Base-by-base conservation (phyloP, 768 basidiomycete genomes). In the Calocera viscosa region DNA sequence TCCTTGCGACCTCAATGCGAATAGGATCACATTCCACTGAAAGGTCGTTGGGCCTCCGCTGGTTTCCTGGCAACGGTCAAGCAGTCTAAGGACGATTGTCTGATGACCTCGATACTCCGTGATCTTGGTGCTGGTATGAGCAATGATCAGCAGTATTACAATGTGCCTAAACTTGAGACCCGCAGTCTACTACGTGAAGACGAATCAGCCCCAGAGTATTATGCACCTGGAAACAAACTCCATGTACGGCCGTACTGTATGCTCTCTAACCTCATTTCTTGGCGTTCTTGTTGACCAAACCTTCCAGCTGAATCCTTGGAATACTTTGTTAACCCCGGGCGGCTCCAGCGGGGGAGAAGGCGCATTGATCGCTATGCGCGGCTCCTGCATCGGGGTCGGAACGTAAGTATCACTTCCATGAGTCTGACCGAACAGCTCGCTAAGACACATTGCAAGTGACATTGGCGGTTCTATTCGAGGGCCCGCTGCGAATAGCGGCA, bases 111-210 rank as follows among this genome's bases (percentile, higher is more conserved):
- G 3, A 64, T 39, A 16, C 63, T 64, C 22, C 30, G 63, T 11
- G 24, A 64, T 2, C 63, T 64, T 22, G 63, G 63, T 22, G 63
- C 63, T 17, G 63, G 63, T 64, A 35, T 49, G 19, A 19, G 2
- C 10, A 2, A 60, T 24, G 14, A 2, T 24, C 10, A 28, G 5
- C 5, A 10, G 14, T 7, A 32, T 14, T 2, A 11, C 14, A 24
- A 10, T 49, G 2, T 2, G 19, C 79, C 80, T 33, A 70, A 76
- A 24, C 78, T 83, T 63, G 30, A 5, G 14, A 26, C 10, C 12
- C 22, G 38, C 34, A 64, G 63, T 64, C 33, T 64, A 35, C 35
- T 72, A 71, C 68, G 63, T 60, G 49, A 30, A 47, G 8, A 73
- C 73, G 0, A 74, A 73, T 53, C 63, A 73, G 2, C 74, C 73